phyloP scores from a whole-genome alignment of 306 rosid genomes.

The Fagus sylvatica region DNA sequence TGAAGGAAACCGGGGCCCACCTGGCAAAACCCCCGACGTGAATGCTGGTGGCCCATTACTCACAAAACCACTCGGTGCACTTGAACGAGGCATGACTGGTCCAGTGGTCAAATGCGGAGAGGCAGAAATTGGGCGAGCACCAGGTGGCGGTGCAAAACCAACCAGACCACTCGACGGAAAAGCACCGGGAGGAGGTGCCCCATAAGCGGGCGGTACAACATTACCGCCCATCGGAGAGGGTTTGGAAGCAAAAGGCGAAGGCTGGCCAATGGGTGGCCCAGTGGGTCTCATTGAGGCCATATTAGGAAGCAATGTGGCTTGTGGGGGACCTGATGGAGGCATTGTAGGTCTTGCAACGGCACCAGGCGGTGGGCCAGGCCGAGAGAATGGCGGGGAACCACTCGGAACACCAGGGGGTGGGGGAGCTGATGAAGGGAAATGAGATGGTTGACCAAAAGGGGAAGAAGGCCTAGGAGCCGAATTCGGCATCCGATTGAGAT shows the following conservation, averaged over 20 bases:
- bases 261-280: slow-evolving; percentile 51
- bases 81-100: slow-evolving; percentile 34
- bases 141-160: slow-evolving; percentile 32
- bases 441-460: slow-evolving; percentile 64
- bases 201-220: slow-evolving; percentile 43
- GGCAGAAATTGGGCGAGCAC: slow-evolving; percentile 51
- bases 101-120: slow-evolving; percentile 46
- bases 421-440: slow-evolving; percentile 53
- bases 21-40: slow-evolving; percentile 44
- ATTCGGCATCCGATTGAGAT: slow-evolving; percentile 73
- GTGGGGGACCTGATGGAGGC: slow-evolving; percentile 54
- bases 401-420: slow-evolving; percentile 49
- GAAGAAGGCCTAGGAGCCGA: slow-evolving; percentile 70
- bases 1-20: slow-evolving; percentile 63
- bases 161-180: slow-evolving; percentile 46
- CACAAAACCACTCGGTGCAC: slow-evolving; percentile 52
- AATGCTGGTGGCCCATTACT: slow-evolving; percentile 79
- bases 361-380: slow-evolving; percentile 76
- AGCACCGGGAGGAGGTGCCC: slow-evolving; percentile 46
- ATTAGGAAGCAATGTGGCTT: slow-evolving; percentile 40
- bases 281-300: slow-evolving; percentile 34
- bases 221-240: slow-evolving; percentile 52
- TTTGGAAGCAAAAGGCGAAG: slow-evolving; percentile 45
- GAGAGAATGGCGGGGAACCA: slow-evolving; percentile 50
- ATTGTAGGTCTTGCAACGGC: slow-evolving; percentile 46